Conservation (phyloP, 2,329 filamentous ascomycete genomes). For the Cladosporium sp. region DNA sequence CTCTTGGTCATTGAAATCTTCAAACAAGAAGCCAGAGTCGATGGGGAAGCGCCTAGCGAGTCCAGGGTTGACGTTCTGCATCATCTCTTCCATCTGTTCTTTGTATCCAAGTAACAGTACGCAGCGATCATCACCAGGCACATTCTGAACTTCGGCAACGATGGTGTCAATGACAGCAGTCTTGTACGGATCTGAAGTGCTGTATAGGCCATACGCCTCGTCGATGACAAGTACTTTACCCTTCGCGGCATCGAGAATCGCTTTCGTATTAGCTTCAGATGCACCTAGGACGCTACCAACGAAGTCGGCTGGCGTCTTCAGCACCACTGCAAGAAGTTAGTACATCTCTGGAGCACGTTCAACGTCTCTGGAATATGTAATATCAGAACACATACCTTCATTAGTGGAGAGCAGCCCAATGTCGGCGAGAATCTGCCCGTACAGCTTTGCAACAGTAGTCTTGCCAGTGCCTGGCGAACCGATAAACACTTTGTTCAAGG, state of each 20-base stretch:
- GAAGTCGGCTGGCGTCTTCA: constrained; percentile 72
- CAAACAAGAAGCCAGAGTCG: constrained; percentile 60
- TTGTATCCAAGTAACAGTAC: constrained; percentile 69
- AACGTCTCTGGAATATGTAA: too few relatives aligned
- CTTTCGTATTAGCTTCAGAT: constrained; percentile 69
- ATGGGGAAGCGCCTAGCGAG: constrained; percentile 63
- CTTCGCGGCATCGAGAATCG: constrained; percentile 59
- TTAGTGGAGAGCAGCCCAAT: constrained; percentile 64
- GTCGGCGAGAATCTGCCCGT: constrained; percentile 64
- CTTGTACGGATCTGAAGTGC: constrained; percentile 51
- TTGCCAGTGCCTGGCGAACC: constrained; percentile 75
- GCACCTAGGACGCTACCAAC: constrained; percentile 59
- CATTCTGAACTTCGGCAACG: constrained; percentile 67
- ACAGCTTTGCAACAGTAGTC: constrained; percentile 69
- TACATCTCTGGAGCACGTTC: too few relatives aligned
- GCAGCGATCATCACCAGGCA: constrained; percentile 66
- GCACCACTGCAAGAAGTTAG: too few relatives aligned
- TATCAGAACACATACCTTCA: too few relatives aligned
- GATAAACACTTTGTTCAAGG: constrained; percentile 65
- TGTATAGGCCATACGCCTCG: constrained; percentile 67
- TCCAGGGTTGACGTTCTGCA: constrained; percentile 69
- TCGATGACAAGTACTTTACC: constrained; percentile 79
- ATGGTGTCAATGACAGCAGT: constrained; percentile 68
- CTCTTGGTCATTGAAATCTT: constrained; percentile 61
- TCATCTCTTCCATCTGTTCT: constrained; percentile 66